Conservation (phyloP, 257 asterid genomes). For the Petrea volubilis region DNA sequence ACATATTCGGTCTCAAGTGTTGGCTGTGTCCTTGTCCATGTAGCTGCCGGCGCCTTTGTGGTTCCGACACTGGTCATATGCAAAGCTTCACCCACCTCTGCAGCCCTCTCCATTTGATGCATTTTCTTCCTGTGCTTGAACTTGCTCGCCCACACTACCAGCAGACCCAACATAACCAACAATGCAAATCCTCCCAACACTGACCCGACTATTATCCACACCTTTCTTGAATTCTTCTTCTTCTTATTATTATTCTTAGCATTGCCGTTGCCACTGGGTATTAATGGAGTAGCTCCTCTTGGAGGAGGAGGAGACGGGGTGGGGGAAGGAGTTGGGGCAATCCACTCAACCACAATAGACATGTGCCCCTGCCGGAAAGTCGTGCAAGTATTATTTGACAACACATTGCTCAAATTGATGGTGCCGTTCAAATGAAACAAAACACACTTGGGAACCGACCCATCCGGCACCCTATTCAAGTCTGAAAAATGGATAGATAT, state of each 20-base stretch:
- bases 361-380: conserved; percentile 70
- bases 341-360: conserved; percentile 58
- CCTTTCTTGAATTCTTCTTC: conserved; percentile 26
- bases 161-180: conserved; percentile 43
- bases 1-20: conserved; percentile 38
- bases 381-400: conserved; percentile 43
- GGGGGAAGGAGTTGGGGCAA: conserved; percentile 37
- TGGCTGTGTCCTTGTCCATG: conserved; percentile 43
- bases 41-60: conserved; percentile 45
- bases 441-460: conserved; percentile 54
- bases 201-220: conserved; percentile 54
- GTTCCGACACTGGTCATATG: conserved; percentile 34
- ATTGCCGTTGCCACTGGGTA: background rate
- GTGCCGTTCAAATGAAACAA: conserved; percentile 48
- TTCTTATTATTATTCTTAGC: background rate
- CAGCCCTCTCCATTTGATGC: conserved; percentile 74
- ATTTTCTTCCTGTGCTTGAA: conserved; percentile 47
- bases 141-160: conserved; percentile 40
- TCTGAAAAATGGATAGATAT: conserved; percentile 53
- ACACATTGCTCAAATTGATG: conserved; percentile 45
- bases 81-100: conserved; percentile 52
- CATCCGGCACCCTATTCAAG: conserved; percentile 31
- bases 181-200: conserved; percentile 52
- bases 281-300: background rate
- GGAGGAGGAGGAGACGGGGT: conserved; percentile 31